Evolutionary conservation across 371 early-diverging fungal genomes (phyloP), one percentile per base, ranked within the genome.

Genomic region (Amoeboaphelidium protococcarum): DNA sequence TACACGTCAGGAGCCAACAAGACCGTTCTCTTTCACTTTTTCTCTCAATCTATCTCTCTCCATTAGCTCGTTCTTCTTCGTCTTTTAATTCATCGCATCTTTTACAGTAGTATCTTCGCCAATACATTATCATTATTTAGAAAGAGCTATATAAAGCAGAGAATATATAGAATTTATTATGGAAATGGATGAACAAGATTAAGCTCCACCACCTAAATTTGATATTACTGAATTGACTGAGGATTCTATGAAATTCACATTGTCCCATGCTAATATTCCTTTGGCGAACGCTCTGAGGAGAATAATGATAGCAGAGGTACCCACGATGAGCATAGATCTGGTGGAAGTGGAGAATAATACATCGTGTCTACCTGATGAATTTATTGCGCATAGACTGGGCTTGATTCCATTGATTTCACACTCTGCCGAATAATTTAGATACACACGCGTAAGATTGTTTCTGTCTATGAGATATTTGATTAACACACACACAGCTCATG

Each of bases 271-370:
- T 13, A 62, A 65, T 47, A 52, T 67, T 23, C 49, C 69, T 19
- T 46, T 76, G 31, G 97, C 98, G 27, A 99, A 99, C 66, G 75
- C 96, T 4, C 64, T 99, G 25, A 71, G 99, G 49, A 71, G 99
- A 52, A 74, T 82, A 23, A 86, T 98, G 75, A 79, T 94, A 49
- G 80, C 92, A 13, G 99, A 99, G 59, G 90, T 98, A 24, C 95
- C 98, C 2, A 96, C 97, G 6, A 78, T 98, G 68, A 95, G 98
- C n/a, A 92, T 99, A 47, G 98, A 98, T 54, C 72, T 94, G 65
- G 92, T 98, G 16, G 81, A 91, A 61, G 77, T 98, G 52, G 79
- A 82, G 48, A 70, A 74, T 20, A 99, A 99, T 65, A 80, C 88
- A 40, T 83, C 94, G 0, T 89, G 92, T 2, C 71, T 99, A 23